A percentile compares a stretch with the other conserved stretches of the same genome.
phyloP scores from a whole-genome alignment of 768 basidiomycete species.

The Suillus subaureus region DNA sequence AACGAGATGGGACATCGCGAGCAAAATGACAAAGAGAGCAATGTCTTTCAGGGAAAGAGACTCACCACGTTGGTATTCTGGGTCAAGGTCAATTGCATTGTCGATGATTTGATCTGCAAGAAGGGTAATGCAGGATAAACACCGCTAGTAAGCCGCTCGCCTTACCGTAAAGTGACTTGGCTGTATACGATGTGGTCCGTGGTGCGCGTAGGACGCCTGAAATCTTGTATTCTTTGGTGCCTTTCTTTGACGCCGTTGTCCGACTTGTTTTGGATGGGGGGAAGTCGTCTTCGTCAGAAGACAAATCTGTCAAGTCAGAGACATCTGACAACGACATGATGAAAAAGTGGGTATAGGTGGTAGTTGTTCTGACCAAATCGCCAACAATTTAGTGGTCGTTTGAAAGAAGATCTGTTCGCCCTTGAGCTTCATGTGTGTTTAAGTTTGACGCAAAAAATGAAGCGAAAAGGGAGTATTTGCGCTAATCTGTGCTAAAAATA shows the following conservation, averaged over 20 bases:
- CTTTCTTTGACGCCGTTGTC: conserved; percentile 26
- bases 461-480: background rate
- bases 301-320: conserved; percentile 52
- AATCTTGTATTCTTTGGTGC: conserved; percentile 32
- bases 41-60: background rate
- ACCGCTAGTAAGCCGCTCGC: background rate
- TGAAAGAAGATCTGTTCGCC: background rate
- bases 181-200: conserved; percentile 43
- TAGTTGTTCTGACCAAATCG: background rate
- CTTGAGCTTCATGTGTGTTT: background rate
- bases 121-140: conserved; percentile 6
- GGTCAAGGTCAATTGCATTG: conserved; percentile 54
- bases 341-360: background rate
- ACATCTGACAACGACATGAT: conserved; percentile 41
- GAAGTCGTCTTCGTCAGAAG: conserved; percentile 40
- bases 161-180: conserved; percentile 47
- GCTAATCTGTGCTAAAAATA: background rate
- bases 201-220: conserved; percentile 38
- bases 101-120: conserved; percentile 49
- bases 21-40: background rate
- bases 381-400: conserved; percentile 1
- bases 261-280: conserved; percentile 27
- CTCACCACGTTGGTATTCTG: conserved; percentile 67
- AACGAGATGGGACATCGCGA: background rate
- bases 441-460: conserved; percentile 4